phyloP scores from a whole-genome alignment of 2,329 filamentous ascomycete species.

The Fusarium concolor region DNA sequence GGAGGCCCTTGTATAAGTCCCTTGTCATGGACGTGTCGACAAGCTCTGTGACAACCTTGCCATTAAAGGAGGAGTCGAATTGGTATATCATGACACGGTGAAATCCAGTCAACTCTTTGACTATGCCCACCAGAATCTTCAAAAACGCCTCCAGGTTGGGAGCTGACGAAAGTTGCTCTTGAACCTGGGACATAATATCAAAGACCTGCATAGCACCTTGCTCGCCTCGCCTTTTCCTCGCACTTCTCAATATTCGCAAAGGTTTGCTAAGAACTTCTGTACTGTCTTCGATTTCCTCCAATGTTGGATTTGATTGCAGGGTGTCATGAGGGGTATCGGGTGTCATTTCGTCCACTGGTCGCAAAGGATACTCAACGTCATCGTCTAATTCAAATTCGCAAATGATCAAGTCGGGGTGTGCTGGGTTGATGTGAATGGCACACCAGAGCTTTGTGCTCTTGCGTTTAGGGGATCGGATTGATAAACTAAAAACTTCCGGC shows the following conservation, averaged over 20 bases:
- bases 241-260: constrained; percentile 79
- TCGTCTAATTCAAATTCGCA: constrained; percentile 93
- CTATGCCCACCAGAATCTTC: constrained; percentile 84
- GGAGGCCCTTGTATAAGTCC: constrained; percentile 86
- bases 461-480: constrained; percentile 69
- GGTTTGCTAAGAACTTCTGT: constrained; percentile 81
- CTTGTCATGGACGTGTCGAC: constrained; percentile 83
- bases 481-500: constrained; percentile 86
- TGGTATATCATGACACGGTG: constrained; percentile 95
- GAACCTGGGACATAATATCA: constrained; percentile 91
- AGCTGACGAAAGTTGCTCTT: constrained; percentile 84
- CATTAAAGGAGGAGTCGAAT: constrained; percentile 85
- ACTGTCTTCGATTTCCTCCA: constrained; percentile 79
- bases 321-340: constrained; percentile 79
- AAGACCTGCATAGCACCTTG: constrained; percentile 90
- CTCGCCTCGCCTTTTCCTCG: constrained; percentile 79
- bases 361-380: constrained; percentile 74
- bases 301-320: constrained; percentile 75
- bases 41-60: constrained; percentile 86
- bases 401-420: constrained; percentile 77
- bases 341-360: constrained; percentile 68
- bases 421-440: constrained; percentile 80
- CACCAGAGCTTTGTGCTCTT: constrained; percentile 82
- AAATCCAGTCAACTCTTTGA: constrained; percentile 91
- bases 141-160: constrained; percentile 77